Base-by-base conservation (phyloP, 805 yeast genomes). In the Yarrowia deformans region DNA sequence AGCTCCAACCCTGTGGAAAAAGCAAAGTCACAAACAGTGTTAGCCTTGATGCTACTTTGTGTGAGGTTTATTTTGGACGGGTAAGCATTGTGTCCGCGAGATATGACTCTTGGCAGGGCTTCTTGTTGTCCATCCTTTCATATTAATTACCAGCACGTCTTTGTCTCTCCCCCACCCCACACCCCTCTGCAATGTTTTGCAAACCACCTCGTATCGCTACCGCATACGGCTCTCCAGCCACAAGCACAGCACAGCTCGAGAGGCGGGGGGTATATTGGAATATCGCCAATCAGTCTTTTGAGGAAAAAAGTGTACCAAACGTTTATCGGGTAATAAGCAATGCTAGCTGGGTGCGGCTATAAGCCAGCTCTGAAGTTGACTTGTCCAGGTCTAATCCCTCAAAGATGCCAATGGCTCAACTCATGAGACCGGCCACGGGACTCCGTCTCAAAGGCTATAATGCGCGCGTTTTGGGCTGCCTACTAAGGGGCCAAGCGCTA, bases 1-100 rank as follows among this genome's bases (percentile, higher is more conserved):
- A 35, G 40, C 42, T 10, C 43, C 43, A 54, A 54, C 60, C 45
- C 18, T 54, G 18, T 39, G 60, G 19, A 37, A 54, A 54, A 54
- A 54, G 60, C 60, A 54, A 54, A 35, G 56, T 14, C 3, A 23
- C 29, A 23, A 2, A 23, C 29, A 23, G 29, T n/a, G n/a, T 23
- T 23, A 16, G 14, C 14, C 19, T 16, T 9, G 37, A 16, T 32
- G 37, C 43, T 39, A 39, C 16, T 13, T 39, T 39, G 40, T 10
- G 14, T 9, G 6, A 40, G 32, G 39, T 18, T 48, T 14, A 19
- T 49, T 49, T 32, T 16, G 13, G 54, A 23, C 54, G 54, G 54
- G 54, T 32, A 32, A 5, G 37, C 54, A 49, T 32, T 16, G 37
- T 49, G 8, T 13, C 39, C 4, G 54, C 16, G 35, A 9, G 54